phyloP scores from a whole-genome alignment of 176 grass and related monocot species.

The Musa acuminata region DNA sequence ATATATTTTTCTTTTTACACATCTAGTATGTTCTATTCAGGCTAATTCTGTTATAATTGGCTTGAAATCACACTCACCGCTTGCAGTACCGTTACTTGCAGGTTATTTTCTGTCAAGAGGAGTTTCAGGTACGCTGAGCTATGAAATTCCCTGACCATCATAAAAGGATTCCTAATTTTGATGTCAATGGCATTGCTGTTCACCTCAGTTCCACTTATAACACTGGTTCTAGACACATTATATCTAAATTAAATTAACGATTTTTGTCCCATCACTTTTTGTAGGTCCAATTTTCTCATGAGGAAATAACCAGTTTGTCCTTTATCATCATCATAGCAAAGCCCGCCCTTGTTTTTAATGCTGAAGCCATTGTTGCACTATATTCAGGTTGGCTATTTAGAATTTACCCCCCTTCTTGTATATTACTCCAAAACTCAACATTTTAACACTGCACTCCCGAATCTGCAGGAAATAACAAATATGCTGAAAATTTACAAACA shows the following conservation, averaged over 20 bases:
- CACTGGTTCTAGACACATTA: neutral
- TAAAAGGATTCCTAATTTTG: neutral
- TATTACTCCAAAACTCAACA: neutral
- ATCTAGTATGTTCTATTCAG: neutral
- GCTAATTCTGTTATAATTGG: neutral
- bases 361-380: conserved; percentile 27
- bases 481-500: conserved; percentile 43
- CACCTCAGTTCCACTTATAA: neutral
- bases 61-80: neutral
- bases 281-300: conserved; percentile 39
- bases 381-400: conserved; percentile 27
- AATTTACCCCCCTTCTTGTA: neutral
- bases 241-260: neutral
- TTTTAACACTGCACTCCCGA: neutral
- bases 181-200: neutral
- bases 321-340: conserved; percentile 50
- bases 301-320: conserved; percentile 47
- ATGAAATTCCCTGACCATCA: neutral
- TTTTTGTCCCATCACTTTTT: conserved; percentile 4
- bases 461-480: conserved; percentile 48
- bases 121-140: conserved; percentile 7
- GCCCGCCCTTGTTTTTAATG: conserved; percentile 20
- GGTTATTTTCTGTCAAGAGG: conserved; percentile 11
- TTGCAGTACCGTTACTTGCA: neutral
- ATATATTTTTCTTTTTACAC: neutral